phyloP scores from a whole-genome alignment of 768 basidiomycete genomes.

The Rhizopogon sp. region DNA sequence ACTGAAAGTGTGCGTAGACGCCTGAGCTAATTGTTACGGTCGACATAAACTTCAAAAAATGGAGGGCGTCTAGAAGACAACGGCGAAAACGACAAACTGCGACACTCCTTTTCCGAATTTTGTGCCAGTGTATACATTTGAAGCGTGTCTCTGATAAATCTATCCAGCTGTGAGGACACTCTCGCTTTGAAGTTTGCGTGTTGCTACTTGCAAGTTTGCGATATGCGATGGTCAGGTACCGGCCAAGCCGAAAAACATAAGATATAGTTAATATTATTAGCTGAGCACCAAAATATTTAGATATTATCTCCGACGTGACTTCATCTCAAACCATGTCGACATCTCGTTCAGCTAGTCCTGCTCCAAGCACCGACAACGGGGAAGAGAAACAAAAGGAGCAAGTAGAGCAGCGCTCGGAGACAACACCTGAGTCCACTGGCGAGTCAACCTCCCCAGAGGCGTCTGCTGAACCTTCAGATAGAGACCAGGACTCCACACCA shows the following conservation, averaged over 20 bases:
- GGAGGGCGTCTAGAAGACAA: background rate
- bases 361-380: background rate
- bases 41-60: background rate
- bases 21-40: background rate
- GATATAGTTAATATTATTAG: too few species aligned
- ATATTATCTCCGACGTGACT: background rate
- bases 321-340: background rate
- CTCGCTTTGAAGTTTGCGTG: too few species aligned
- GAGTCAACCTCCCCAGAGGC: conserved; percentile 2
- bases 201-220: too few species aligned
- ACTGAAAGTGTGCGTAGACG: background rate
- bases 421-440: conserved; percentile 1
- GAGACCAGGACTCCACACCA: background rate
- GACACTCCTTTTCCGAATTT: too few species aligned
- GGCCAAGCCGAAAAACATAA: too few species aligned
- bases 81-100: background rate
- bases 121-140: too few species aligned
- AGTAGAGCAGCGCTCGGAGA: background rate
- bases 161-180: too few species aligned
- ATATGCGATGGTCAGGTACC: too few species aligned
- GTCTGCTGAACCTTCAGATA: conserved; percentile 5
- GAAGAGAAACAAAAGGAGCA: background rate
- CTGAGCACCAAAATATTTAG: conserved; percentile 3
- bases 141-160: too few species aligned
- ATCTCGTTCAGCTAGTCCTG: conserved; percentile 13